Base-by-base conservation (phyloP, 2,329 filamentous ascomycete genomes). In the Pseudogymnoascus sp. region DNA sequence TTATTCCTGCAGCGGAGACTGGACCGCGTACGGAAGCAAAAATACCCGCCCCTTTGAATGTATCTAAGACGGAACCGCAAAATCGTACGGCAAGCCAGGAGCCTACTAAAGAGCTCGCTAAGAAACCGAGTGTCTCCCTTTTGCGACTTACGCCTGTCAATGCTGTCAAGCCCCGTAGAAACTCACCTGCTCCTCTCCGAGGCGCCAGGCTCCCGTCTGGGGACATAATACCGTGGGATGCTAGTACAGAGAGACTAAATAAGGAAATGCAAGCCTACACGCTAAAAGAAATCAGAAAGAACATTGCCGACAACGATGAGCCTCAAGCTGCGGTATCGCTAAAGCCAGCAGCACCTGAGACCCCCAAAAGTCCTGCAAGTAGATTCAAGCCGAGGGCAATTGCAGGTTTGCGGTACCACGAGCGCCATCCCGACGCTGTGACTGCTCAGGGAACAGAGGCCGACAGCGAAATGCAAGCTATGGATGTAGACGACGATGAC, bases 181-280 rank as follows among this genome's bases (percentile, higher is more conserved):
- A 57, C n/a, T 35, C 33, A 10, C 55, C 55, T 2, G 55, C 55
- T 23, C 12, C 70, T 74, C 33, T 57, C 35, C 19, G 35, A 30
- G 35, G 57, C 8, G 23, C 37, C 12, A 59, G 37, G 12, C 64
- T 34, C 71, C 74, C 12, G 48, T 74, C 57, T 65, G 66, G 68
- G 67, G 70, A 75, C 7, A 63, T 62, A 41, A 76, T 80, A 73
- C 63, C 66, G 38, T 71, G 68, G 68, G 67, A 70, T 60, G 63
- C 67, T 2, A 66, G 61, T 52, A 66, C 64, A 1, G 75, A 78
- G 38, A 74, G 76, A 63, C 74, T 83, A 34, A 73, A 79, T 1
- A 75, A 75, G 5, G 79, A 80, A 33, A 83, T 83, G 80, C 77
- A 83, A 66, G 73, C 75, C 30, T 86, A 81, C 73, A 80, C 82